Conservation (phyloP, 768 basidiomycete genomes). For the Mycena polygramma region DNA sequence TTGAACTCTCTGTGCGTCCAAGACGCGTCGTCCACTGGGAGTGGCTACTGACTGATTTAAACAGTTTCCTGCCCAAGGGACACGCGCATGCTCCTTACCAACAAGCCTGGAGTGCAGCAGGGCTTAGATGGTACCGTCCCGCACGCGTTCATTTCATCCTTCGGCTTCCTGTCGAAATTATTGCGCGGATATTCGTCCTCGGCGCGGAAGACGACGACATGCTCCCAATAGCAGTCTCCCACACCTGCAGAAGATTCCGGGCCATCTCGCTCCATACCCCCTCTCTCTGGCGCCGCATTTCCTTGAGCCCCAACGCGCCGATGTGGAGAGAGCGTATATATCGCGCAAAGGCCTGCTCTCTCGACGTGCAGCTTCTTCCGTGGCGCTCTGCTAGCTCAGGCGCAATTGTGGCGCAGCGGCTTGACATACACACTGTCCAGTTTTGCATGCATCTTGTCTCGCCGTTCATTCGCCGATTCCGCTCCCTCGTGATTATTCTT, state of each 20-base stretch:
- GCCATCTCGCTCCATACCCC: constrained; percentile 71
- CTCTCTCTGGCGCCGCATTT: constrained; percentile 73
- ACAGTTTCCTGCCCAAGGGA: constrained; percentile 28
- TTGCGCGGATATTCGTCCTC: constrained; percentile 73
- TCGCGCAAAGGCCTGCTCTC: constrained; percentile 70
- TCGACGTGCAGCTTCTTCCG: constrained; percentile 69
- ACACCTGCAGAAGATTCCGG: constrained; percentile 78
- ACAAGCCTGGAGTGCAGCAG: constrained; percentile 2
- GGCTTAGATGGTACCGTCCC: constrained; percentile 36
- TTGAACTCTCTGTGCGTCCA: constrained; percentile 25
- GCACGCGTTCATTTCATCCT: constrained; percentile 63
- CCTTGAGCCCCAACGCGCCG: constrained; percentile 58
- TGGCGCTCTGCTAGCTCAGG: constrained; percentile 45
- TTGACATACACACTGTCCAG: constrained; percentile 59
- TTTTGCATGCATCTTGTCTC: constrained; percentile 72
- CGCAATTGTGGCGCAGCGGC: constrained; percentile 25
- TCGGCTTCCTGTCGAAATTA: constrained; percentile 72
- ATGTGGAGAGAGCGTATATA: constrained; percentile 76
- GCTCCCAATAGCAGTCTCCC: constrained; percentile 74
- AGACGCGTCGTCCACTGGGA: background rate
- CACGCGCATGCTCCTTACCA: constrained; percentile 16
- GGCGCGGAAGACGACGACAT: constrained; percentile 68
- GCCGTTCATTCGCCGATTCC: constrained; percentile 67
- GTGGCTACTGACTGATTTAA: background rate
- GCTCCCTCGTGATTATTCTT: constrained; percentile 73